Percentiles rank a stretch among this genome's conserved stretches.
These are phyloP conservation scores for Asterophora lycoperdoides DNA, from an alignment of 768 basidiomycete species.

Conservation along the genomic window DNA sequence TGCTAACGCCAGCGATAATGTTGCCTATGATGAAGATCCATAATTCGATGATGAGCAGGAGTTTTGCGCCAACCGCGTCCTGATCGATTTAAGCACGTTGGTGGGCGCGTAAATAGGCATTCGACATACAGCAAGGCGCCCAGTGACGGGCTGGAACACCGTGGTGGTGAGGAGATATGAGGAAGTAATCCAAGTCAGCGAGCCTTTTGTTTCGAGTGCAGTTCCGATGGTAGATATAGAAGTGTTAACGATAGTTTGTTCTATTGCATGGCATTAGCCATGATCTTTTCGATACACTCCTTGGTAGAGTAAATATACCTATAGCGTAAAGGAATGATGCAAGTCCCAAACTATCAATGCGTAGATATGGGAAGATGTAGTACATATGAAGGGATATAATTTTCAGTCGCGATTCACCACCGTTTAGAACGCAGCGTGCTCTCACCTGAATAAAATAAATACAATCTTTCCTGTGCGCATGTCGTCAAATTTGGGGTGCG, in stretches of 20 bases:
- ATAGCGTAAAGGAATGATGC: constrained; percentile 16
- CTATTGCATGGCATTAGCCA: constrained; percentile 2
- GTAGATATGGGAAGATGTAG: neutral
- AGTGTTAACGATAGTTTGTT: constrained; percentile 25
- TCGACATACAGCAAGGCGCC: constrained; percentile 20
- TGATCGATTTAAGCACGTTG: neutral
- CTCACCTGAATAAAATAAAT: constrained; percentile 13
- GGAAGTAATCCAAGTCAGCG: constrained; percentile 23
- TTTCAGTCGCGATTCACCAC: neutral
- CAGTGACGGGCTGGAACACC: constrained; percentile 21
- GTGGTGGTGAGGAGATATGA: constrained; percentile 25
- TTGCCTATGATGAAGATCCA: constrained; percentile 25
- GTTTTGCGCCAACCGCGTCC: constrained; percentile 22
- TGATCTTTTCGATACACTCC: too few relatives aligned
- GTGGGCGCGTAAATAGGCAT: neutral
- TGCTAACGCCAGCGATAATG: constrained; percentile 22
- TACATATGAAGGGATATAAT: too few relatives aligned
- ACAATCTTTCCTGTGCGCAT: constrained; percentile 10
- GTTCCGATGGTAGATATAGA: constrained; percentile 21
- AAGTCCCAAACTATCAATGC: constrained; percentile 8
- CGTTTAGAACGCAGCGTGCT: too few relatives aligned
- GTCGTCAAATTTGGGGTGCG: constrained; percentile 13
- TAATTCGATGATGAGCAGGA: constrained; percentile 20
- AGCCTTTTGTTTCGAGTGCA: constrained; percentile 21
- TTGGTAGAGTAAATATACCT: constrained; percentile 2